phyloP scores from a whole-genome alignment of 805 yeast species.

The Candida fluviatilis region DNA sequence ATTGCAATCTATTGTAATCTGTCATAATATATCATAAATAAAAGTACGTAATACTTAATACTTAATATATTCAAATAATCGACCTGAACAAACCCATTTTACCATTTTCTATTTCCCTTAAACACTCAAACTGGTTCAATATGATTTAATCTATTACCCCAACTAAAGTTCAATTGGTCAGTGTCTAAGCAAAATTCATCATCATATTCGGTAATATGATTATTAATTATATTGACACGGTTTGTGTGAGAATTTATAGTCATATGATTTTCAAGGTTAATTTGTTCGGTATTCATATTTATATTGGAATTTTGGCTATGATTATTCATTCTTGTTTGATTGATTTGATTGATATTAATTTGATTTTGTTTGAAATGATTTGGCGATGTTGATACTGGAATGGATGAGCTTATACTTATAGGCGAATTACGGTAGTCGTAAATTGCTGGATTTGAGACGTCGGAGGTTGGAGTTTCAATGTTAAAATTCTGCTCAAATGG shows the following conservation, averaged over 20 bases:
- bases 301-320: conserved; percentile 1
- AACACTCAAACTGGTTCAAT: conserved; percentile 4
- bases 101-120: not conserved
- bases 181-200: conserved; percentile 42
- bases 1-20: no score
- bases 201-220: conserved; percentile 31
- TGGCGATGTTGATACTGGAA: conserved; percentile 5
- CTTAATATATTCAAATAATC: no score
- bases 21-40: no score
- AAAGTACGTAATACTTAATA: no score
- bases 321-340: conserved; percentile 3
- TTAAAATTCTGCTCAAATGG: not conserved
- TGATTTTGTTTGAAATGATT: conserved; percentile 8
- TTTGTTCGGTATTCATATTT: conserved; percentile 7
- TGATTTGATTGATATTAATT: conserved; percentile 4
- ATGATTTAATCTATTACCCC: conserved; percentile 1
- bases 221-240: not conserved
- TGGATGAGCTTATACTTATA: conserved; percentile 8
- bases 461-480: conserved; percentile 8
- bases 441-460: not conserved
- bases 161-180: conserved; percentile 30
- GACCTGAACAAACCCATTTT: not conserved
- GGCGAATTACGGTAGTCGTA: conserved; percentile 8
- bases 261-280: conserved; percentile 4
- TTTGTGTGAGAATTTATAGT: not conserved